phyloP scores from a whole-genome alignment of 2,329 filamentous ascomycete species.

The Dendryphion nanum region DNA sequence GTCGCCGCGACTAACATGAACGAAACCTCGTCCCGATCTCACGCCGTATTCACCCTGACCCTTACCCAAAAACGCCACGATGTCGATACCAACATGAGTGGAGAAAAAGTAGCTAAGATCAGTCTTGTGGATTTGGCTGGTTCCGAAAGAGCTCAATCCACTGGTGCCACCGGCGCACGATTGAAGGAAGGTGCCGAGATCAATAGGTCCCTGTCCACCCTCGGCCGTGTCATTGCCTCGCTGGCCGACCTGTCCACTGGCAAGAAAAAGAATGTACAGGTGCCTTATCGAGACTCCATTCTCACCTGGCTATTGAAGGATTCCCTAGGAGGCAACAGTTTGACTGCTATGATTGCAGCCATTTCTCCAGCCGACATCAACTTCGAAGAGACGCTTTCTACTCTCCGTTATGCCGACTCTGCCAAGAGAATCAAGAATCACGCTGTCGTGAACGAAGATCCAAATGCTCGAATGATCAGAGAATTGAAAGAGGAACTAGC shows the following conservation, averaged over 20 bases:
- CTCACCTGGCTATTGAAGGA: conserved; percentile 97
- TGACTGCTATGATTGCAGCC: conserved; percentile 99
- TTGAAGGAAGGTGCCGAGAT: conserved; percentile 98
- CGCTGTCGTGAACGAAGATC: conserved; percentile 97
- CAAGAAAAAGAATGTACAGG: conserved; percentile 76
- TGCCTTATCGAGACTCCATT: conserved; percentile 95
- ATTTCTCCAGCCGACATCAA: conserved; percentile 99
- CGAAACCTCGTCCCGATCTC: conserved; percentile 96
- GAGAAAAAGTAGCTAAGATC: conserved; percentile 97
- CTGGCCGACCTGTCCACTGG: conserved; percentile 85
- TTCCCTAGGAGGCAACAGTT: conserved; percentile 94
- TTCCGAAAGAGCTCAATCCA: conserved; percentile 95
- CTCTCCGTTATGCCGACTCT: conserved; percentile 92
- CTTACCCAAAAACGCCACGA: conserved; percentile 92
- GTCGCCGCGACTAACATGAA: conserved; percentile 99
- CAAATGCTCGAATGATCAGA: conserved; percentile 97
- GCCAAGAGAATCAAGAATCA: conserved; percentile 99
- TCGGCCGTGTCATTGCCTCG: conserved; percentile 95
- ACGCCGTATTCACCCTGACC: conserved; percentile 96
- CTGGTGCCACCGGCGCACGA: conserved; percentile 89
- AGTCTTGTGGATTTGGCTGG: conserved; percentile 96
- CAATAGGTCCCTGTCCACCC: conserved; percentile 91
- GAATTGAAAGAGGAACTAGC: conserved; percentile 94
- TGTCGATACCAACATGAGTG: conserved; percentile 89
- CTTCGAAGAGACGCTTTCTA: conserved; percentile 95